These are phyloP conservation scores for Boletus speciosus DNA, from an alignment of 768 basidiomycete genomes.

Conservation along the genomic window DNA sequence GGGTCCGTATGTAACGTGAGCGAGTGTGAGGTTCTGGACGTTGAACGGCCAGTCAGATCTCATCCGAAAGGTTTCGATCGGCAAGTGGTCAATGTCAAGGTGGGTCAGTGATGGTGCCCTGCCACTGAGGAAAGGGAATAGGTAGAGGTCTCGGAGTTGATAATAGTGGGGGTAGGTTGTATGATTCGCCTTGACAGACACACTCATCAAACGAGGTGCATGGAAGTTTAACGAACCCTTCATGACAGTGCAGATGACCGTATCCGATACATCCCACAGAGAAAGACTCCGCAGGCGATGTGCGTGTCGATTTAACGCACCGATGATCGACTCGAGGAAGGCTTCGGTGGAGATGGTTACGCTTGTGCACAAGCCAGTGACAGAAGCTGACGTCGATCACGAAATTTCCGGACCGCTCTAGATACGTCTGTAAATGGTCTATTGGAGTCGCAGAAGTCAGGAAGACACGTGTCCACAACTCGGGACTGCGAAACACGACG, in stretches of 20 bases:
- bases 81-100: slow-evolving; percentile 17
- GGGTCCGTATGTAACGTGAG: slow-evolving; percentile 9
- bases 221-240: neutral
- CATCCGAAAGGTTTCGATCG: slow-evolving; percentile 6
- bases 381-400: slow-evolving; percentile 10
- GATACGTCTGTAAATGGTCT: neutral
- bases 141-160: neutral
- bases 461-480: slow-evolving; percentile 13
- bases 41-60: slow-evolving; percentile 5
- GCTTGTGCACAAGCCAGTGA: slow-evolving; percentile 5
- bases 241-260: slow-evolving; percentile 2
- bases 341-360: neutral
- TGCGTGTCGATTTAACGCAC: neutral
- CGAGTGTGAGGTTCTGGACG: slow-evolving; percentile 5
- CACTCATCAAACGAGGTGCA: slow-evolving; percentile 5
- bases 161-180: slow-evolving; percentile 5
- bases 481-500: neutral
- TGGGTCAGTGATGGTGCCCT: slow-evolving; percentile 6
- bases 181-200: slow-evolving; percentile 12
- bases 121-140: slow-evolving; percentile 13
- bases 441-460: slow-evolving; percentile 13
- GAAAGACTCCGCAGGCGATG: slow-evolving; percentile 7
- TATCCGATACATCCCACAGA: slow-evolving; percentile 16
- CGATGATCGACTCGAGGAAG: slow-evolving; percentile 5
- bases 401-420: slow-evolving; percentile 11